Evolutionary conservation across 768 basidiomycete genomes (phyloP), one percentile per base, ranked within the genome.

Genomic region (Trametes cinnabarina): DNA sequence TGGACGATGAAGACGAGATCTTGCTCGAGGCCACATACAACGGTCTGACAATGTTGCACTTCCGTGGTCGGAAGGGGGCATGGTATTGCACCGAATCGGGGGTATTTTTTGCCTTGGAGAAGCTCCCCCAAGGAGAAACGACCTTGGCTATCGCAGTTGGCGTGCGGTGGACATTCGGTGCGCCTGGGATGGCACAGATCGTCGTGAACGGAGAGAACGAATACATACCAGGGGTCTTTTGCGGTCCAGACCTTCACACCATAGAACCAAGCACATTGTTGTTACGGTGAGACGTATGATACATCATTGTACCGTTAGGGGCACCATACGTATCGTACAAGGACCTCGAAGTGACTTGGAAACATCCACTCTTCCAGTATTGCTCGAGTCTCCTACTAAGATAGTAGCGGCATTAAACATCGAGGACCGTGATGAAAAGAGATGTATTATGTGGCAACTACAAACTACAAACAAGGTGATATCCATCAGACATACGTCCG

Each of bases 401-500:
- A n/a, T n/a, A n/a, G n/a, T n/a, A n/a, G n/a, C n/a, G n/a, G n/a
- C n/a, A n/a, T n/a, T n/a, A n/a, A n/a, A n/a, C n/a, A n/a, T n/a
- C n/a, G n/a, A n/a, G n/a, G n/a, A n/a, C n/a, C 15, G 3, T 25
- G 12, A 25, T 6, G 4, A 40, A 40, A 10, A 28, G 6, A 41
- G 25, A 47, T 32, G 19, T n/a, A 9, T 3, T 54, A 19, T 17
- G 25, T 37, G 26, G n/a, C n/a, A n/a, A n/a, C n/a, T n/a, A 23
- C 20, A 37, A 55, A 22, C 22, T 34, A 3, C 22, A 23, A 6
- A 52, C 34, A 53, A 51, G 43, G 25, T 11, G 23, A 41, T 14
- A 58, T 58, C 57, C 57, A 58, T 58, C 57, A 58, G 57, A 58
- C 57, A 53, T 40, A 58, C 57, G 47, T 46, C 57, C 57, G 40